Conservation (phyloP, 2,329 filamentous ascomycete species). For the Beauveria caledonica region DNA sequence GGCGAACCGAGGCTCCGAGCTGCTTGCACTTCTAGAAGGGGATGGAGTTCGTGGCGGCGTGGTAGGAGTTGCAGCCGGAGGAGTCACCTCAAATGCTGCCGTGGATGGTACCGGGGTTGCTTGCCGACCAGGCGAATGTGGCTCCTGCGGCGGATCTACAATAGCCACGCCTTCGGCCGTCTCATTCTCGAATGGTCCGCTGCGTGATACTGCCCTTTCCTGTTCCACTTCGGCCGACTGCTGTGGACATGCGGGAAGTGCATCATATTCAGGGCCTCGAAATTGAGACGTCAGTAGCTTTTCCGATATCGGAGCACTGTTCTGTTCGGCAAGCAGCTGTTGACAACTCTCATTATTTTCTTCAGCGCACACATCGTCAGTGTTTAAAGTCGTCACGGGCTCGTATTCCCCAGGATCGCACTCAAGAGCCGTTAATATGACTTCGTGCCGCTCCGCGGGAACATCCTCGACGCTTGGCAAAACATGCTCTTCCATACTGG, state of each 20-base stretch:
- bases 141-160: neutral
- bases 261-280: neutral
- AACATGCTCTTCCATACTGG: neutral
- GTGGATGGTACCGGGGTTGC: neutral
- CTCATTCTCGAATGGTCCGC: neutral
- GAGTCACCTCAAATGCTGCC: neutral
- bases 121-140: too few relatives aligned
- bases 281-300: neutral
- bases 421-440: neutral
- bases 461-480: conserved; percentile 1
- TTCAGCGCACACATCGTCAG: neutral
- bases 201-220: neutral
- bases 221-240: neutral
- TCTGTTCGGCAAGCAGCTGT: neutral
- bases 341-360: neutral
- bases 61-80: neutral
- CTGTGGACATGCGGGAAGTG: neutral
- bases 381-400: too few relatives aligned
- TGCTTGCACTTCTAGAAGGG: conserved; percentile 21
- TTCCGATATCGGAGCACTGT: neutral
- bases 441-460: neutral
- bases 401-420: neutral
- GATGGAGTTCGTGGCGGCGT: neutral
- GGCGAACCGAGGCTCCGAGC: conserved; percentile 39
- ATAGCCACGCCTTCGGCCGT: neutral